Evolutionary conservation across 2,329 filamentous ascomycete genomes (phyloP).

Genomic region (Rasamsonia emersonii): DNA sequence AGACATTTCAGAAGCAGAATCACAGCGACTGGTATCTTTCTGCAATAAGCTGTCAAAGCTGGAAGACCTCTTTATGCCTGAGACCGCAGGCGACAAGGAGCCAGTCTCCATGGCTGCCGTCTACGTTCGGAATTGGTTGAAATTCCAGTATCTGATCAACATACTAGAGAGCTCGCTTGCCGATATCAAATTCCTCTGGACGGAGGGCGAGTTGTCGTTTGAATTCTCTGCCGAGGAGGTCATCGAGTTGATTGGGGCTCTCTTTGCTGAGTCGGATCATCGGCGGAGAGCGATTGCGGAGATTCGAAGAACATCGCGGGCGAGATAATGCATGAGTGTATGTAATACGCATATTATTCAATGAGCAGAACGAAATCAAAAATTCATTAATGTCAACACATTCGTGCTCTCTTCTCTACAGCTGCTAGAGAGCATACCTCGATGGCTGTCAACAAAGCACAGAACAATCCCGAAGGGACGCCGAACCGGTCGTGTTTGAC

Average conservation of each 20-base stretch:
- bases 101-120: conserved; percentile 48
- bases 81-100: conserved; percentile 23
- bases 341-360: background rate
- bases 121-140: conserved; percentile 56
- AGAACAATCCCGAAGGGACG: too few relatives aligned
- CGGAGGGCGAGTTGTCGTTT: conserved; percentile 53
- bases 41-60: conserved; percentile 49
- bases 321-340: background rate
- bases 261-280: conserved; percentile 56
- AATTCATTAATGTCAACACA: too few relatives aligned
- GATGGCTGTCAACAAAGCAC: too few relatives aligned
- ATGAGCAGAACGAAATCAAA: background rate
- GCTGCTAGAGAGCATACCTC: too few relatives aligned
- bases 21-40: conserved; percentile 48
- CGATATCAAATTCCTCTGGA: conserved; percentile 59
- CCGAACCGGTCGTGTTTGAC: too few relatives aligned
- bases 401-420: too few relatives aligned
- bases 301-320: conserved; percentile 36
- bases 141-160: conserved; percentile 56
- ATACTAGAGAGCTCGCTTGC: conserved; percentile 55
- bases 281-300: conserved; percentile 50
- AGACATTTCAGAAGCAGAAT: conserved; percentile 57
- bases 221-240: conserved; percentile 56
- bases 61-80: conserved; percentile 48
- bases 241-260: conserved; percentile 53